phyloP scores from a whole-genome alignment of 2,329 filamentous ascomycete genomes.

The Coniochaeta pulveracea region DNA sequence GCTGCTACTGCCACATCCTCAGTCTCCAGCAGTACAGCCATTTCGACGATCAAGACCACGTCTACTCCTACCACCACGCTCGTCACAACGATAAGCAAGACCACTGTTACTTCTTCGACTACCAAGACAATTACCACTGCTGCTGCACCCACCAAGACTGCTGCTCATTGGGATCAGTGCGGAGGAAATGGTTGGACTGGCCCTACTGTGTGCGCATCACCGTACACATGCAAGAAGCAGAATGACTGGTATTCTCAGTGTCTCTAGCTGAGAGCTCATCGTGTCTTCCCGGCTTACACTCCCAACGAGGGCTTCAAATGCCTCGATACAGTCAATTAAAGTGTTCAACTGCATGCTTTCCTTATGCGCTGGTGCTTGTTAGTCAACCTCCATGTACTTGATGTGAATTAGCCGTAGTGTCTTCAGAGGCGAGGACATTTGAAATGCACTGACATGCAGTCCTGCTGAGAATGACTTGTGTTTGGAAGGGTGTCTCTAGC shows the following conservation, averaged over 20 bases:
- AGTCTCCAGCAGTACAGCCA: slow-evolving; percentile 4
- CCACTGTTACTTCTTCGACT: neutral
- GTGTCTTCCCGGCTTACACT: too few species aligned
- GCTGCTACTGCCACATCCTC: slow-evolving; percentile 11
- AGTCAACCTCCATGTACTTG: too few species aligned
- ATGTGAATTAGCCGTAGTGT: too few species aligned
- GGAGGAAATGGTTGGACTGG: slow-evolving; percentile 16
- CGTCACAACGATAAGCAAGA: neutral
- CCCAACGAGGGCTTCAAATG: too few species aligned
- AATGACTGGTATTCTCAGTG: slow-evolving; percentile 21
- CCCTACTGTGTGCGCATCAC: slow-evolving; percentile 16
- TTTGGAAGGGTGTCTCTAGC: too few species aligned
- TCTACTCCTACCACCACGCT: slow-evolving; percentile 4
- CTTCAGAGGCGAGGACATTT: too few species aligned
- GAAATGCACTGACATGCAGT: too few species aligned
- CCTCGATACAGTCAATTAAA: too few species aligned
- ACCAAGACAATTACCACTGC: slow-evolving; percentile 2
- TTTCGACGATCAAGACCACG: slow-evolving; percentile 1
- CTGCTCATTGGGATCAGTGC: slow-evolving; percentile 17
- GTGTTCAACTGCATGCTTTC: too few species aligned
- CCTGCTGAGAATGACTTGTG: too few species aligned
- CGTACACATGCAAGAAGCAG: slow-evolving; percentile 15
- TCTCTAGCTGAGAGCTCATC: slow-evolving; percentile 10
- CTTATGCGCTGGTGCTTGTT: too few species aligned
- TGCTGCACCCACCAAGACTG: slow-evolving; percentile 7